These are phyloP conservation scores for Brasenia schreberi DNA, from an alignment of 164 flowering plant species.

Conservation along the genomic window DNA sequence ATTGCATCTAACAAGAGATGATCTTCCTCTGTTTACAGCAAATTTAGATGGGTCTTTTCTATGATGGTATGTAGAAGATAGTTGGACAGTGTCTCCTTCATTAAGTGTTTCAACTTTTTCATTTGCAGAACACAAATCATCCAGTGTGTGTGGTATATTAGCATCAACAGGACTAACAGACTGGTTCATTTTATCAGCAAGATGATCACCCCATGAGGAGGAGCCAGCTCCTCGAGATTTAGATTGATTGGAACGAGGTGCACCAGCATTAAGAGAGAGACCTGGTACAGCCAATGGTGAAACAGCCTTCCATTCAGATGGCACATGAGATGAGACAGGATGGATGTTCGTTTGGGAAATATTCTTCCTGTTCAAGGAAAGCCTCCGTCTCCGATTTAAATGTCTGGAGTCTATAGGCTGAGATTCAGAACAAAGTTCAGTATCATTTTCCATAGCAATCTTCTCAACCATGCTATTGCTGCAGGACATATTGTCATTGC, in stretches of 20 bases:
- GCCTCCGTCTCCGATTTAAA: neutral
- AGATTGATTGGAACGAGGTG: neutral
- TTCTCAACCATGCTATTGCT: neutral
- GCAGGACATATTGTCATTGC: neutral
- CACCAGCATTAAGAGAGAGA: neutral
- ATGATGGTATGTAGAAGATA: neutral
- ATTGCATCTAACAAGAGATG: neutral
- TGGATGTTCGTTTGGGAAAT: too few relatives aligned
- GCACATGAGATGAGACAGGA: neutral
- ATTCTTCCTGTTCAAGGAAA: neutral
- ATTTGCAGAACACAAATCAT: neutral
- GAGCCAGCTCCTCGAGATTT: neutral
- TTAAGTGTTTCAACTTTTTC: neutral
- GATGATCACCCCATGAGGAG: neutral
- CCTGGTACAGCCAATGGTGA: neutral
- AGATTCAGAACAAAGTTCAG: neutral
- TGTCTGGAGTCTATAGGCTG: neutral
- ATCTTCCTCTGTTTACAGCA: neutral
- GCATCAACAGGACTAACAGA: neutral
- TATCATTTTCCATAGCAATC: neutral
- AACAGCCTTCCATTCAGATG: neutral
- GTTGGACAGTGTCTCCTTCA: neutral
- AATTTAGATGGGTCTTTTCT: neutral
- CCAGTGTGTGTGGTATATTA: neutral
- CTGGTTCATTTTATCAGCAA: neutral